phyloP scores from a whole-genome alignment of 2,329 filamentous ascomycete genomes.

The Colletotrichum sidae region DNA sequence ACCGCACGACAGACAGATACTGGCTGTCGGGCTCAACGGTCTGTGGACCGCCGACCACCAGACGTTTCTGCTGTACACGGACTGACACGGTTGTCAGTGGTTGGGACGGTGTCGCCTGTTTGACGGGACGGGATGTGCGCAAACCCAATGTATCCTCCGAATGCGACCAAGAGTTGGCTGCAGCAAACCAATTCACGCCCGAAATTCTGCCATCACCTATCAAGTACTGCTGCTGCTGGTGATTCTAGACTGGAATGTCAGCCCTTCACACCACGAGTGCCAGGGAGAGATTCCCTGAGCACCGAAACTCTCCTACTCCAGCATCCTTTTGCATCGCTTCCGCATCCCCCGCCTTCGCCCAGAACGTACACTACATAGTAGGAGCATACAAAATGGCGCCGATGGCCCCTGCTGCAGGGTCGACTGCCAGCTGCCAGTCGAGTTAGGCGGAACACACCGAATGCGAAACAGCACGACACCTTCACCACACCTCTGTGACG shows the following conservation, averaged over 20 bases:
- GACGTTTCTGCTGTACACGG: constrained; percentile 8
- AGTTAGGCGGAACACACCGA: constrained; percentile 19
- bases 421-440: constrained; percentile 10
- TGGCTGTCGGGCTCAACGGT: too few relatives aligned
- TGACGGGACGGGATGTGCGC: constrained; percentile 2
- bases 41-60: constrained; percentile 5
- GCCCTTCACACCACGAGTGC: neutral
- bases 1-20: too few relatives aligned
- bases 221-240: neutral
- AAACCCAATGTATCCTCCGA: neutral
- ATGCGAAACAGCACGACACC: constrained; percentile 11
- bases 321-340: constrained; percentile 23
- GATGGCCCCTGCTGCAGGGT: too few relatives aligned
- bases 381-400: too few relatives aligned
- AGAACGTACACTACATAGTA: too few relatives aligned
- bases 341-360: constrained; percentile 5
- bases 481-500: neutral
- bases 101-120: constrained; percentile 18
- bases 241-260: constrained; percentile 6
- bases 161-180: constrained; percentile 19
- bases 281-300: constrained; percentile 3
- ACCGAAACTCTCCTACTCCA: constrained; percentile 12
- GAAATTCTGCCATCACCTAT: constrained; percentile 23
- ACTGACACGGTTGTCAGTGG: constrained; percentile 21
- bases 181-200: constrained; percentile 29